Evolutionary conservation across 257 asterid species (phyloP).

Genomic region (Nicotiana otophora): DNA sequence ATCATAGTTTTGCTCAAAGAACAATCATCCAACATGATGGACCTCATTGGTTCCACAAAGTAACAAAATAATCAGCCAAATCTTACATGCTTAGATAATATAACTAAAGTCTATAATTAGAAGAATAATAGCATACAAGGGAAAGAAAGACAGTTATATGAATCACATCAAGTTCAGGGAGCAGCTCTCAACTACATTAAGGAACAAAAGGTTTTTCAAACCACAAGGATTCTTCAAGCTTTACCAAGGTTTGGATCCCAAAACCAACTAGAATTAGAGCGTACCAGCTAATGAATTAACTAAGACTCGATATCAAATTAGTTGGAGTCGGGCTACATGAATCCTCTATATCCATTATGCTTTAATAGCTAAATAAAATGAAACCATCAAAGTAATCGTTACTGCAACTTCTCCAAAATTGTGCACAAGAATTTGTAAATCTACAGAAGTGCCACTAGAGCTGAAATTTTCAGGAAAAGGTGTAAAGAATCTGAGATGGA

Average conservation of each 20-base stretch:
- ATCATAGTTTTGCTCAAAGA: not conserved
- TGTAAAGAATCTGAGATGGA: not conserved
- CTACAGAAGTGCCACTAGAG: not conserved
- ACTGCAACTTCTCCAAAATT: not conserved
- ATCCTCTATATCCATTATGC: not conserved
- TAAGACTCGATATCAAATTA: not conserved
- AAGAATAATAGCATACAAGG: not conserved
- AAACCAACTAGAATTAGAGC: not conserved
- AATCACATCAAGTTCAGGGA: conserved; percentile 1
- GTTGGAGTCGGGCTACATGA: not conserved
- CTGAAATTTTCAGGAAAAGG: not conserved
- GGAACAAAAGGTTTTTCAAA: not conserved
- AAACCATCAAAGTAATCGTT: not conserved
- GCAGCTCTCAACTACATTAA: not conserved
- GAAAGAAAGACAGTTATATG: not conserved
- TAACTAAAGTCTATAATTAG: not conserved
- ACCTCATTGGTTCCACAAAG: not conserved
- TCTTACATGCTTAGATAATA: not conserved
- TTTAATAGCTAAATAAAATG: not conserved
- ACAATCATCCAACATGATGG: not conserved
- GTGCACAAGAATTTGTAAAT: not conserved
- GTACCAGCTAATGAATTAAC: not conserved
- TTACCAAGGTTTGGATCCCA: not conserved
- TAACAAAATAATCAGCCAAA: not conserved
- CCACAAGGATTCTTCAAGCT: not conserved